Evolutionary conservation across 768 basidiomycete genomes (phyloP).

Genomic region (Crepidotus variabilis): DNA sequence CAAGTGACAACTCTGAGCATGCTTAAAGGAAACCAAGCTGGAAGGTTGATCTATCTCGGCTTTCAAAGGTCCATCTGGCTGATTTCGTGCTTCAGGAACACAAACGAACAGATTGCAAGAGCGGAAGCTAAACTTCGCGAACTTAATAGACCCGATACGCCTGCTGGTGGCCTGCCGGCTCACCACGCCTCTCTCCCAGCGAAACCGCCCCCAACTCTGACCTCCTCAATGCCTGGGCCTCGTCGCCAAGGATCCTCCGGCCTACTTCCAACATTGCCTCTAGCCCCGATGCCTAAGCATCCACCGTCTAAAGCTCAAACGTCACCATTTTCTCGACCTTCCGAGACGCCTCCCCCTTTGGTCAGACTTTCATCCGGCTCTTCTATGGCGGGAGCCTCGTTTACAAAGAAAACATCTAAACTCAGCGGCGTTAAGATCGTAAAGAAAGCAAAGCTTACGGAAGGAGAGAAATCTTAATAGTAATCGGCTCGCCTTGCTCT

Average conservation of each 20-base stretch:
- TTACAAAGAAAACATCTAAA: slow-evolving; percentile 17
- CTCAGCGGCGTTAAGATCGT: slow-evolving; percentile 41
- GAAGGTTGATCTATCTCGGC: slow-evolving; percentile 34
- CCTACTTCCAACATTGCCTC: background rate
- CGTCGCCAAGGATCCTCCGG: background rate
- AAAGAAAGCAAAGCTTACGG: slow-evolving; percentile 28
- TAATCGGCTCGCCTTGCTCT: too few species aligned
- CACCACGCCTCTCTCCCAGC: slow-evolving; percentile 38
- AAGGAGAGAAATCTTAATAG: background rate
- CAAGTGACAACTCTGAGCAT: slow-evolving; percentile 86
- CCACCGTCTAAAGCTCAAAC: background rate
- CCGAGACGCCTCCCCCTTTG: background rate
- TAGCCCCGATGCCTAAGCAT: background rate
- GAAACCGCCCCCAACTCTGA: slow-evolving; percentile 31
- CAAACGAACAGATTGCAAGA: slow-evolving; percentile 85
- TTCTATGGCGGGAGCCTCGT: background rate
- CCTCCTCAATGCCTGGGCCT: slow-evolving; percentile 10
- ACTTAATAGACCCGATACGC: slow-evolving; percentile 42
- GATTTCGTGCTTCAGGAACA: slow-evolving; percentile 40
- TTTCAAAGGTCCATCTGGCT: background rate
- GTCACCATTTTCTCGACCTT: background rate
- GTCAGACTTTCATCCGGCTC: background rate
- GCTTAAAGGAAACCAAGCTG: slow-evolving; percentile 68
- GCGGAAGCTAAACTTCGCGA: slow-evolving; percentile 94
- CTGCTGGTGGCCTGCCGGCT: slow-evolving; percentile 25